These are phyloP conservation scores for Microdochium bolleyi DNA, from an alignment of 2,329 filamentous ascomycete genomes.

Conservation along the genomic window DNA sequence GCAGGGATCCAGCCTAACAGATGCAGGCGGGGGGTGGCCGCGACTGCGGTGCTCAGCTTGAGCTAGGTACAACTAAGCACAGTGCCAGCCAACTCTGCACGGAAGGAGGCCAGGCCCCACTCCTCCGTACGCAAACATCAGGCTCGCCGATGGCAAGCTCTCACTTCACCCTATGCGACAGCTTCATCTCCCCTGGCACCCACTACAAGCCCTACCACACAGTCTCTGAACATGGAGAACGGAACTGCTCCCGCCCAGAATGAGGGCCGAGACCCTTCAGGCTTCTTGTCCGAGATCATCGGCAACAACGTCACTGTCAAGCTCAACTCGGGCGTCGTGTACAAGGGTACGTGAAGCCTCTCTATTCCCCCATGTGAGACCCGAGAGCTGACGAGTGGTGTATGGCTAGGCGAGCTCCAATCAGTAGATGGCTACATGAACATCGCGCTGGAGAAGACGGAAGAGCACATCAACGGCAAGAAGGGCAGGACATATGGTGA, in stretches of 20 bases:
- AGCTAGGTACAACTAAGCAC: not conserved
- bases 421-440: slow-evolving; percentile 99
- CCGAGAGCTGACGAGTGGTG: slow-evolving; percentile 7
- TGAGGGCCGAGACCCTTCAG: slow-evolving; percentile 86
- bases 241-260: slow-evolving; percentile 44
- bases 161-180: not conserved
- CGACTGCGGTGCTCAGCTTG: not conserved
- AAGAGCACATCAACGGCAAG: slow-evolving; percentile 81
- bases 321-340: slow-evolving; percentile 96
- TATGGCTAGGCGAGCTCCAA: slow-evolving; percentile 71
- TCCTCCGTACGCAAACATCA: no score
- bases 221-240: slow-evolving; percentile 60
- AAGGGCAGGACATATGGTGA: slow-evolving; percentile 82
- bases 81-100: not conserved
- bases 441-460: slow-evolving; percentile 92
- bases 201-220: not conserved
- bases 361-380: not conserved
- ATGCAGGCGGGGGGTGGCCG: not conserved
- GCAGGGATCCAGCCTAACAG: not conserved
- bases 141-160: not conserved
- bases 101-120: no score
- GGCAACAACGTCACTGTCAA: slow-evolving; percentile 92
- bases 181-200: not conserved
- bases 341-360: slow-evolving; percentile 62
- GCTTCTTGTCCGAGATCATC: slow-evolving; percentile 90